Evolutionary conservation across 1,284 basidiomycete genomes (phyloP).

Genomic region (Trametes hirsuta): DNA sequence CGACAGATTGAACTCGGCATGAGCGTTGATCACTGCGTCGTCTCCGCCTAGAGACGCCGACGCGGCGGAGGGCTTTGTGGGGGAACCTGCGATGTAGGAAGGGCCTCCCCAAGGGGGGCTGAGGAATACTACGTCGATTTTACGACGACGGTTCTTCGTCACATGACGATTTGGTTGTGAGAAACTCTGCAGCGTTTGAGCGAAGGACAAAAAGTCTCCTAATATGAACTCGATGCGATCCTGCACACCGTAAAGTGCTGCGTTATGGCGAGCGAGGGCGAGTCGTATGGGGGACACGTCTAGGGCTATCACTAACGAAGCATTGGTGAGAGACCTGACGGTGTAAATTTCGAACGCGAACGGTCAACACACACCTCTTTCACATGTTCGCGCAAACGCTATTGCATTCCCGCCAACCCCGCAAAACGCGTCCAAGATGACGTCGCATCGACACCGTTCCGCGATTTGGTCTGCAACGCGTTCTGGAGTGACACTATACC

Average conservation of each 20-base stretch:
- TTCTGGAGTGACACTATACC: conserved; percentile 98
- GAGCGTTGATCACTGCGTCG: conserved; percentile 28
- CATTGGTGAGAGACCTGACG: neutral
- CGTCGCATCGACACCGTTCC: conserved; percentile 84
- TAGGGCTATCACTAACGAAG: conserved; percentile 80
- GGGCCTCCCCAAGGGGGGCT: conserved; percentile 95
- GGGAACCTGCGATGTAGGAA: conserved; percentile 57
- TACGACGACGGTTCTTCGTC: conserved; percentile 32
- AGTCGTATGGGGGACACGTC: conserved; percentile 87
- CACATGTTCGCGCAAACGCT: conserved; percentile 94
- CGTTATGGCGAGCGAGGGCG: conserved; percentile 90
- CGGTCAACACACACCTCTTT: conserved; percentile 64
- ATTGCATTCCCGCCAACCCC: conserved; percentile 98
- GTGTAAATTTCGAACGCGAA: conserved; percentile 4
- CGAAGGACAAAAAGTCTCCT: conserved; percentile 86
- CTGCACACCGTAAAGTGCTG: conserved; percentile 89
- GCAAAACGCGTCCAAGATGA: conserved; percentile 92
- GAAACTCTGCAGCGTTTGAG: conserved; percentile 45
- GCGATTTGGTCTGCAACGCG: conserved; percentile 91
- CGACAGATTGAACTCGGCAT: conserved; percentile 70
- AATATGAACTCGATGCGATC: conserved; percentile 94
- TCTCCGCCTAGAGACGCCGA: conserved; percentile 6
- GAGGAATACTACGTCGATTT: conserved; percentile 87
- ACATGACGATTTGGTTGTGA: neutral
- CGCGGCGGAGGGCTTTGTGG: conserved; percentile 19